Evolutionary conservation across 2,329 filamentous ascomycete genomes (phyloP).

Genomic region (Apiospora sp.): DNA sequence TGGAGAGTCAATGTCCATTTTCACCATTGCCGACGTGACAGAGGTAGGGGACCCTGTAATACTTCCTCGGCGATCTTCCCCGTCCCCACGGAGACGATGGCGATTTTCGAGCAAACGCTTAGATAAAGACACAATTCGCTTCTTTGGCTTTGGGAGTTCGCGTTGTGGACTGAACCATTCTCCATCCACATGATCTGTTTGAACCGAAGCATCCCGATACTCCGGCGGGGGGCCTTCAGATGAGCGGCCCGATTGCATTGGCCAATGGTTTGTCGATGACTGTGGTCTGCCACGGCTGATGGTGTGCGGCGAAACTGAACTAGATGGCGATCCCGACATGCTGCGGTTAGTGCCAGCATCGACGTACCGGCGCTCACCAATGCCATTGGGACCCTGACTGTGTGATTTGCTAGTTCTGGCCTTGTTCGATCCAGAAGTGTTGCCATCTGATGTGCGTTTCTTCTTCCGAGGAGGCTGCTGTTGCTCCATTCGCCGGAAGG

Average conservation of each 20-base stretch:
- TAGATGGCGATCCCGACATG: conserved; percentile 60
- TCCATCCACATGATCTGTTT: conserved; percentile 63
- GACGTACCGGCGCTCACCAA: conserved; percentile 53
- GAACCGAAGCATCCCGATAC: conserved; percentile 60
- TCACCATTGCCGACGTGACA: conserved; percentile 42
- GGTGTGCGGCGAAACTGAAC: conserved; percentile 49
- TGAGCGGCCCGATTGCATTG: conserved; percentile 46
- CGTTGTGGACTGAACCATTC: conserved; percentile 58
- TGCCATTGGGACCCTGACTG: conserved; percentile 35
- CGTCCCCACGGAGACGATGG: conserved; percentile 51
- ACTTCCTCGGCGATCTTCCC: conserved; percentile 45
- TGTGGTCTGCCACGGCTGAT: conserved; percentile 34
- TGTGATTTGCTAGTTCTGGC: conserved; percentile 43
- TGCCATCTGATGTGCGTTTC: conserved; percentile 67
- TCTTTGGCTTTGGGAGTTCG: conserved; percentile 50
- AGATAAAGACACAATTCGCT: conserved; percentile 61
- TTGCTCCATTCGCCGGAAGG: conserved; percentile 69
- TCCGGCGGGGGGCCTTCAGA: conserved; percentile 49
- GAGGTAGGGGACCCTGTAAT: conserved; percentile 38
- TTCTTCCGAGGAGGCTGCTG: conserved; percentile 62
- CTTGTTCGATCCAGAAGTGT: conserved; percentile 45
- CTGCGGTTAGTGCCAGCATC: conserved; percentile 62
- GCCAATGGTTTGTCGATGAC: conserved; percentile 20
- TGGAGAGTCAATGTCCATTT: conserved; percentile 52
- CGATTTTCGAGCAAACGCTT: conserved; percentile 60